Evolutionary conservation across 176 grass and related monocot genomes (phyloP).

Genomic region (Paspalum notatum): DNA sequence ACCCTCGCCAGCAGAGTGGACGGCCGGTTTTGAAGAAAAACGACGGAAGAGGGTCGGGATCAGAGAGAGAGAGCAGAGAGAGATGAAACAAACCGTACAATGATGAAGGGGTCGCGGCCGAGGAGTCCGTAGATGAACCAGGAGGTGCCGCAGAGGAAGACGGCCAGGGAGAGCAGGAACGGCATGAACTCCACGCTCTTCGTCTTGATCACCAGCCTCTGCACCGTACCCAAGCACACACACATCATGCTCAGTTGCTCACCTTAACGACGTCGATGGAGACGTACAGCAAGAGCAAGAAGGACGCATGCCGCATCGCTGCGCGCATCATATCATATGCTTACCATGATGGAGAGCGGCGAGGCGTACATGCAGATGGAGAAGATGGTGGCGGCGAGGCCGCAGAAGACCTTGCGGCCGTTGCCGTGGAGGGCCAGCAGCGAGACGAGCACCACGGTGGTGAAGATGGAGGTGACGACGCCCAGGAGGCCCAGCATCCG

Average conservation of each 20-base stretch:
- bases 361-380: conserved; percentile 99
- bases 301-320: no score
- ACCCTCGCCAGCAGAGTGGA: neutral
- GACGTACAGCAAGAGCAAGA: neutral
- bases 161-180: conserved; percentile 88
- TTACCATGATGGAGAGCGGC: conserved; percentile 97
- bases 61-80: neutral
- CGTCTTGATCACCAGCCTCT: conserved; percentile 97
- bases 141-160: conserved; percentile 92
- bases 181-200: conserved; percentile 99
- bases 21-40: neutral
- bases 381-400: conserved; percentile 82
- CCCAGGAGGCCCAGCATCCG: conserved; percentile 69
- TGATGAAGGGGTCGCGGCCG: conserved; percentile 81
- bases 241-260: no score
- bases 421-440: conserved; percentile 73
- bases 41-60: neutral
- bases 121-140: conserved; percentile 99
- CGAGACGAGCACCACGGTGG: conserved; percentile 66
- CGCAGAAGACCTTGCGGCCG: conserved; percentile 84
- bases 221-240: conserved; percentile 13
- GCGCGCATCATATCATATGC: no score
- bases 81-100: conserved; percentile 10
- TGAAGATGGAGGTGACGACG: conserved; percentile 63
- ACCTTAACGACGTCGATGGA: neutral